Conservation (phyloP, 2,329 filamentous ascomycete genomes). For the Lasiodiplodia gonubiensis region DNA sequence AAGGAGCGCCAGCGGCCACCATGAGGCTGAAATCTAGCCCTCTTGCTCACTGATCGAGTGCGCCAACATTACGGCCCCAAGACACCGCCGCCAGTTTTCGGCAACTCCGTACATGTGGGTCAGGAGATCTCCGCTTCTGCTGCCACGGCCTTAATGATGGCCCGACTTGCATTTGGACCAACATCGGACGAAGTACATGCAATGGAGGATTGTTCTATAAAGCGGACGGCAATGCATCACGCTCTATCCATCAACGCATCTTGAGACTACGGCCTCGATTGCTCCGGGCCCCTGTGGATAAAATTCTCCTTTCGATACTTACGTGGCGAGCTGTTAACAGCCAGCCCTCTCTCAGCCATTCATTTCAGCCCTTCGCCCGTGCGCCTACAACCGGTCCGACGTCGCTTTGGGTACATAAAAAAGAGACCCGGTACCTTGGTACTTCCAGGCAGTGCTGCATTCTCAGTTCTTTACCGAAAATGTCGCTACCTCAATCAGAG, state of each 20-base stretch:
- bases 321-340: neutral
- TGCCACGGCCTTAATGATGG: neutral
- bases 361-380: constrained; percentile 1
- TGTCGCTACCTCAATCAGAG: constrained; percentile 7
- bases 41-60: neutral
- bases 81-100: neutral
- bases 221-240: neutral
- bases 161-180: neutral
- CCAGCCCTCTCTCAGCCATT: neutral
- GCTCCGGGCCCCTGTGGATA: neutral
- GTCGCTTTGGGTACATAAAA: neutral
- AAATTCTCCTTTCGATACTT: neutral
- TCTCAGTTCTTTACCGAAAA: neutral
- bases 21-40: neutral
- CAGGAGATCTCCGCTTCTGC: neutral
- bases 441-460: neutral
- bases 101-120: neutral
- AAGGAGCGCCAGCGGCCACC: neutral
- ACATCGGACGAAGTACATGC: no score
- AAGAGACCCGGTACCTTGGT: neutral
- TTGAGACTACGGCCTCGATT: neutral
- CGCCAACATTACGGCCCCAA: neutral
- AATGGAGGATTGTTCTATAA: neutral
- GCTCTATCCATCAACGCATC: neutral
- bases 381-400: neutral